These are phyloP conservation scores for Panicum virgatum DNA, from an alignment of 202 grass and related monocot genomes.

Conservation along the genomic window DNA sequence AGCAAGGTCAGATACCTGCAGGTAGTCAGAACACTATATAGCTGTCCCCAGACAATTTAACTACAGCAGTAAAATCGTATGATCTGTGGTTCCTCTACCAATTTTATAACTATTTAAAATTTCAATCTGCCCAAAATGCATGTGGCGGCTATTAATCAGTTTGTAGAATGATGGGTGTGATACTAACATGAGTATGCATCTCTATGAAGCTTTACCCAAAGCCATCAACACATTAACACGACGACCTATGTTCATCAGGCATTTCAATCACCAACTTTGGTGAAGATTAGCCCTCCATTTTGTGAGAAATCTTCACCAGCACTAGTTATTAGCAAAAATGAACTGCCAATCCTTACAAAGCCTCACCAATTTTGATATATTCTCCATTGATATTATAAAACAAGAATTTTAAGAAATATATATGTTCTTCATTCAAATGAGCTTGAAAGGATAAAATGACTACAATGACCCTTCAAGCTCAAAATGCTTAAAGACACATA, in stretches of 20 bases:
- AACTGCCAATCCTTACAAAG: background rate
- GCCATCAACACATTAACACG: background rate
- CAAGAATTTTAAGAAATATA: background rate
- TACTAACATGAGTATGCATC: background rate
- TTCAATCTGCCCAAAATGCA: background rate
- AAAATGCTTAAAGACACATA: slow-evolving; percentile 34
- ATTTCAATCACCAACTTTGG: background rate
- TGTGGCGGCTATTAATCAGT: background rate
- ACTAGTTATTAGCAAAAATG: background rate
- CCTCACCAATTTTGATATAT: background rate
- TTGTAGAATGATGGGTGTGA: background rate
- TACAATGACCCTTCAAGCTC: background rate
- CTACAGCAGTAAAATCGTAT: background rate
- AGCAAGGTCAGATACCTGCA: background rate
- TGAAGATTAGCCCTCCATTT: background rate
- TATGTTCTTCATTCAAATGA: background rate
- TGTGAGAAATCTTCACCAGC: background rate
- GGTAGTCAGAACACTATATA: background rate
- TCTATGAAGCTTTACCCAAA: background rate
- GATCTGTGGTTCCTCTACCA: background rate
- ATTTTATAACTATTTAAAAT: background rate
- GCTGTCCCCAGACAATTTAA: background rate
- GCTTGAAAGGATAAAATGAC: slow-evolving; percentile 14
- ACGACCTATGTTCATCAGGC: background rate
- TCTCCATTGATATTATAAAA: background rate